Conservation (phyloP, 148 eudicot species). For the Chenopodium berlandieri region DNA sequence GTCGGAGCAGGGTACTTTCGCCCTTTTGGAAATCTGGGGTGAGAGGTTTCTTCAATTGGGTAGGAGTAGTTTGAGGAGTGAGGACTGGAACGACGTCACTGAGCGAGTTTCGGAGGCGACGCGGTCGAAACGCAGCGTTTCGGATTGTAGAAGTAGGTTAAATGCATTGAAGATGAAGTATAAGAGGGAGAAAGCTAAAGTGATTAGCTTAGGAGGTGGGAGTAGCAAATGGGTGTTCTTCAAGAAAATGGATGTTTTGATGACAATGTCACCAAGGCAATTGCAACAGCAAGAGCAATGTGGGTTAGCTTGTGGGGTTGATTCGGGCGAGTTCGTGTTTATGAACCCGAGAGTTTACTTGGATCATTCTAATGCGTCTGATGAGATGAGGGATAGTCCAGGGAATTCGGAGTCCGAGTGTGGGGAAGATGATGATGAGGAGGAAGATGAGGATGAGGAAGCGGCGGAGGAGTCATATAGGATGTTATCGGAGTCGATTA, state of each 20-base stretch:
- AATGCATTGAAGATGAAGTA: conserved; percentile 74
- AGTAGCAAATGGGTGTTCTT: conserved; percentile 70
- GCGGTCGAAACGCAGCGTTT: conserved; percentile 39
- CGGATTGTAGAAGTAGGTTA: conserved; percentile 70
- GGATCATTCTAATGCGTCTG: conserved; percentile 72
- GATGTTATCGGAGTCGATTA: conserved; percentile 73
- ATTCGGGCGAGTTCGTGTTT: conserved; percentile 93
- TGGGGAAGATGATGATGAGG: conserved; percentile 43
- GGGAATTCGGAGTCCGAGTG: conserved; percentile 56
- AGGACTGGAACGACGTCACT: conserved; percentile 84
- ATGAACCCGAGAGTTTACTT: conserved; percentile 83
- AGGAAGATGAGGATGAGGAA: conserved; percentile 28
- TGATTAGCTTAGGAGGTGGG: conserved; percentile 44
- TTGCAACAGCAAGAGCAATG: conserved; percentile 47
- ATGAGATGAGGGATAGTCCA: conserved; percentile 96
- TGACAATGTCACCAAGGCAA: conserved; percentile 57
- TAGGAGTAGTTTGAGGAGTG: conserved; percentile 71
- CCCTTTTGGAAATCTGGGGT: conserved; percentile 76
- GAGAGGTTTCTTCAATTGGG: conserved; percentile 73
- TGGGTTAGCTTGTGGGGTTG: conserved; percentile 84
- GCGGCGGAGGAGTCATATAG: conserved; percentile 52
- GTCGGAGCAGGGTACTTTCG: conserved; percentile 64
- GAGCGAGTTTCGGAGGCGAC: conserved; percentile 70
- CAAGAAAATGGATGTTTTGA: conserved; percentile 69
- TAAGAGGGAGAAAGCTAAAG: conserved; percentile 64